phyloP scores from a whole-genome alignment of 176 grass and related monocot species.

The Poa pratensis region DNA sequence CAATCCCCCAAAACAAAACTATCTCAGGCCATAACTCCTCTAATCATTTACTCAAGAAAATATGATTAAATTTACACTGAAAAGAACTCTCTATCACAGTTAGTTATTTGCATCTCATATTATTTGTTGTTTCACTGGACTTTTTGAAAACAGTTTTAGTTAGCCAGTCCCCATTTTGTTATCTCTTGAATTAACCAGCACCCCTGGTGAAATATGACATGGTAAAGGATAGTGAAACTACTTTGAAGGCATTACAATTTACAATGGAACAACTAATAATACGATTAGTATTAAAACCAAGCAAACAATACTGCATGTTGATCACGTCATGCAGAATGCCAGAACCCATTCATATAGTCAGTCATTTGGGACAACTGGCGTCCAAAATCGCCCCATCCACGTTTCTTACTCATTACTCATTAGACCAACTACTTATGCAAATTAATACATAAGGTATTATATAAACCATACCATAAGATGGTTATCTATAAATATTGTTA shows the following conservation, averaged over 20 bases:
- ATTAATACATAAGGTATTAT: neutral
- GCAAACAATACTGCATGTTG: neutral
- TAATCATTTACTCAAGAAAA: neutral
- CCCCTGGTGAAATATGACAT: neutral
- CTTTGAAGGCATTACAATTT: neutral
- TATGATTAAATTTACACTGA: neutral
- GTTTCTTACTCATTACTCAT: neutral
- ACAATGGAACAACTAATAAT: neutral
- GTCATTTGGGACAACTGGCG: neutral
- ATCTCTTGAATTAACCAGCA: neutral
- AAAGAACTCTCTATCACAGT: neutral
- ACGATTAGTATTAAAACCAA: neutral
- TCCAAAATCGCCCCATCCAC: neutral
- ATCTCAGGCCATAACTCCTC: neutral
- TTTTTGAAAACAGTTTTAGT: neutral
- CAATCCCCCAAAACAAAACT: neutral
- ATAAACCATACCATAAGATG: neutral
- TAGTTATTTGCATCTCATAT: constrained; percentile 11
- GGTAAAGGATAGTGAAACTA: too few relatives aligned
- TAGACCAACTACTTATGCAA: neutral
- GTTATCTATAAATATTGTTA: neutral
- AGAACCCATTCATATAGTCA: neutral
- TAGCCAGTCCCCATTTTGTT: neutral
- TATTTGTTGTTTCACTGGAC: neutral
- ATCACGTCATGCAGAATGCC: neutral